Percentiles rank a stretch among this genome's conserved stretches.
phyloP scores from a whole-genome alignment of 768 basidiomycete genomes.

The Suillus sp. region DNA sequence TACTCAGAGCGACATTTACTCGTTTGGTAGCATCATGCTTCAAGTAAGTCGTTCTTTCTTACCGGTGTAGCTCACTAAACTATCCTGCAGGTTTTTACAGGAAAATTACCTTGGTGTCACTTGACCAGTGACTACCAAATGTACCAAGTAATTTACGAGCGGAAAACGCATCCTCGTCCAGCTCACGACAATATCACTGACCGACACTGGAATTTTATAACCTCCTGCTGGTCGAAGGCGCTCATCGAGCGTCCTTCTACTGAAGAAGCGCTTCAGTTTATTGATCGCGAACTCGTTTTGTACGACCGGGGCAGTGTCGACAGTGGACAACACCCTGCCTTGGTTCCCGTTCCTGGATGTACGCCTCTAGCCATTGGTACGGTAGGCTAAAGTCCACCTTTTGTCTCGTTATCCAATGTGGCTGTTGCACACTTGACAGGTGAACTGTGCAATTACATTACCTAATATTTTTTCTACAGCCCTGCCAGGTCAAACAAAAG shows the following conservation, averaged over 20 bases:
- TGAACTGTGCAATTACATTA: no score
- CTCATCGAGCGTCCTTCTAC: not conserved
- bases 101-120: not conserved
- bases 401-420: no score
- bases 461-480: no score
- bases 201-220: not conserved
- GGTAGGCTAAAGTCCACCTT: not conserved
- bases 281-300: not conserved
- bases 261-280: not conserved
- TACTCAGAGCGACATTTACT: slow-evolving; percentile 42
- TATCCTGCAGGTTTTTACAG: not conserved
- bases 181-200: not conserved
- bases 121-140: not conserved
- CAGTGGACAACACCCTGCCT: not conserved
- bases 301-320: not conserved
- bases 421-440: no score
- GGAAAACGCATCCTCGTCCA: not conserved
- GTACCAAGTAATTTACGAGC: not conserved
- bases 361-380: not conserved
- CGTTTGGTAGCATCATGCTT: slow-evolving; percentile 40
- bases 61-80: not conserved
- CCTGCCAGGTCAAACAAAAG: no score
- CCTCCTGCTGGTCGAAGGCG: not conserved
- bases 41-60: slow-evolving; percentile 14
- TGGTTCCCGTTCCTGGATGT: not conserved